A percentile compares a stretch with the other conserved stretches of the same genome.
phyloP scores from a whole-genome alignment of 495 filamentous ascomycete genomes.

The Podospora appendiculata region DNA sequence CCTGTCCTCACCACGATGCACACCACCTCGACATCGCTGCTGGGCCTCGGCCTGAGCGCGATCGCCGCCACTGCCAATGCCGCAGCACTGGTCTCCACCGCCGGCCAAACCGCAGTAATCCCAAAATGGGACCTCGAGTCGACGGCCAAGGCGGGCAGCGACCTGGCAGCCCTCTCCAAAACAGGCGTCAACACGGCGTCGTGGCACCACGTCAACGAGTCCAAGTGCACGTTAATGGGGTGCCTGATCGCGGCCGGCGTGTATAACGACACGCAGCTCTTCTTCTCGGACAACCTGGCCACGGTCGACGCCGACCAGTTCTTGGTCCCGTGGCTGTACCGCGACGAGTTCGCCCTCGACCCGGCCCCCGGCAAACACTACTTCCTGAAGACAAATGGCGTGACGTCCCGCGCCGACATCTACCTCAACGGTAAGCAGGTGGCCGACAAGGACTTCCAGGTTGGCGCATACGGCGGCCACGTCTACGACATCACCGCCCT shows the following conservation, averaged over 20 bases:
- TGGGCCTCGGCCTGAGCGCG: not conserved
- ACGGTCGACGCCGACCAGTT: conserved; percentile 39
- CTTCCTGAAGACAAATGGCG: conserved; percentile 49
- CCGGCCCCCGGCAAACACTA: conserved; percentile 36
- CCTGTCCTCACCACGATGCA: not conserved
- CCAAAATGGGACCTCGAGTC: conserved; percentile 53
- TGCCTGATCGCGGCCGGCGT: conserved; percentile 46
- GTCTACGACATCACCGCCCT: conserved; percentile 45
- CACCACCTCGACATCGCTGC: not conserved
- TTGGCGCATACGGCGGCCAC: conserved; percentile 50
- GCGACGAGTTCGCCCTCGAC: conserved; percentile 44
- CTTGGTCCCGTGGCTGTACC: conserved; percentile 52
- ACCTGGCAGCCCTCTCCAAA: conserved; percentile 36
- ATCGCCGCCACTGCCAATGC: not conserved
- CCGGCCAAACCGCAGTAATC: conserved; percentile 36
- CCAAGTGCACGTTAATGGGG: conserved; percentile 50
- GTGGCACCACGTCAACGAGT: conserved; percentile 44
- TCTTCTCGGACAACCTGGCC: conserved; percentile 49
- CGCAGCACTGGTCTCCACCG: conserved; percentile 2
- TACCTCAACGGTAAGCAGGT: conserved; percentile 51
- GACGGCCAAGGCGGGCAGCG: conserved; percentile 22
- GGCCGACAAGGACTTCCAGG: conserved; percentile 38
- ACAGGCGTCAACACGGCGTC: conserved; percentile 38
- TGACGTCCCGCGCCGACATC: conserved; percentile 54
- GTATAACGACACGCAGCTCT: conserved; percentile 49